Evolutionary conservation across 2,329 filamentous ascomycete species (phyloP), one percentile per base, ranked within the genome.

Genomic region (Aspergillus neotritici): DNA sequence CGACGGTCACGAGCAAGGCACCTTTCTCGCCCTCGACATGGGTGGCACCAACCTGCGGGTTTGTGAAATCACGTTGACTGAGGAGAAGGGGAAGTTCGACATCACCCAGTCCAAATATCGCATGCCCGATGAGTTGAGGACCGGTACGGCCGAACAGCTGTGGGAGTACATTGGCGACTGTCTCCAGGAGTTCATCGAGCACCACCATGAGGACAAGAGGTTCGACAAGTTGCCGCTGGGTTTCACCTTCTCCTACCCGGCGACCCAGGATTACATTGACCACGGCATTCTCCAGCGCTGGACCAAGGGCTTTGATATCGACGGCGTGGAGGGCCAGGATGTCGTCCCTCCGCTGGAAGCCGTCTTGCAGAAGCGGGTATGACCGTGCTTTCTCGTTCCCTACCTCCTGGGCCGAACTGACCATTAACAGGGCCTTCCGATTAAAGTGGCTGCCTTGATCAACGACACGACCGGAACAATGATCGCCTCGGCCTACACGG

Each of bases 381-480:
- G 61, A 49, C 16, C 8, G n/a, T 13, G 16, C 28, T 8, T 10
- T 38, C 2, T 7, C 21, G 2, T 25, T 25, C 21, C 9, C 7
- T 25, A 2, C 7, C 2, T 25, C 21, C 4, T 25, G 21, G 9
- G 2, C 6, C 21, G 6, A 8, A 25, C 21, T 25, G 6, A 25
- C 4, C 21, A 25, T 25, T 8, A 25, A 29, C 50, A 90, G 84
- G 84, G 84, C 25, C 84, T 96, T 11, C 91, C 91, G 36, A 94
- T 97, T 71, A 94, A 90, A 71, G 76, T 97, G 44, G 86, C 86
- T 16, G 93, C 93, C 30, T 71, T 98, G 65, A 93, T 97, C 71
- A 98, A 98, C 66, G 93, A 98, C 66, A 98, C 93, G 37, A 97
- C 91, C 13, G 93, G 93, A 58, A 98, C 93, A 28, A 75, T 98